Conservation (phyloP, 1,284 basidiomycete genomes). For the Bondarzewia mesenterica region DNA sequence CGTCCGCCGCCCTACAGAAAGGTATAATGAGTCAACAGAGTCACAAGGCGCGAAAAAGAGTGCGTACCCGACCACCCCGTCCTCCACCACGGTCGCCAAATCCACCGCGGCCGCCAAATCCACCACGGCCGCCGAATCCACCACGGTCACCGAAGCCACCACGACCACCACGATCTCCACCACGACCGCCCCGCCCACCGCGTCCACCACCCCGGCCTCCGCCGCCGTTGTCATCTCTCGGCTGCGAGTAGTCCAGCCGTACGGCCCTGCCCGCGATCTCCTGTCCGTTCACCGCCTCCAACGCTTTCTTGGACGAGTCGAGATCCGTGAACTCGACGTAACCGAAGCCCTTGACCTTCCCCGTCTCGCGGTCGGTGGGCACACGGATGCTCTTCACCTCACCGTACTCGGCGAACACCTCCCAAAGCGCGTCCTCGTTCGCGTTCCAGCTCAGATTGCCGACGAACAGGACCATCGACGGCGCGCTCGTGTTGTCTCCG, state of each 20-base stretch:
- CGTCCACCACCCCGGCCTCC: constrained; percentile 35
- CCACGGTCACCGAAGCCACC: constrained; percentile 33
- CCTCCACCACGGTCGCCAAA: not conserved
- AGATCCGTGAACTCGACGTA: constrained; percentile 92
- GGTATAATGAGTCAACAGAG: not conserved
- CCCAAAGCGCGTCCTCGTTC: constrained; percentile 86
- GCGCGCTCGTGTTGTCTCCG: constrained; percentile 63
- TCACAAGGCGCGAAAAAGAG: not conserved
- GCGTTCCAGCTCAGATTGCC: constrained; percentile 84
- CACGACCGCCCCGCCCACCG: constrained; percentile 29
- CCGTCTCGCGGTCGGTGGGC: constrained; percentile 90
- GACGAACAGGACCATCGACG: constrained; percentile 79
- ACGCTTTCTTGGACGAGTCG: constrained; percentile 78
- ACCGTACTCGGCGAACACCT: constrained; percentile 86
- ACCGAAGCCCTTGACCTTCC: constrained; percentile 91
- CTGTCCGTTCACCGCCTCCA: constrained; percentile 59
- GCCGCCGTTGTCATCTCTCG: constrained; percentile 60
- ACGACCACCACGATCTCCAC: constrained; percentile 29
- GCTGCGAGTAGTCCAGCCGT: constrained; percentile 87
- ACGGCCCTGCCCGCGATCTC: constrained; percentile 82
- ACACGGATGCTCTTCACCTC: constrained; percentile 85
- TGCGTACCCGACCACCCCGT: not conserved
- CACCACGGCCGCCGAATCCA: constrained; percentile 31
- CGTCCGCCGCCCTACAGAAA: constrained; percentile 25
- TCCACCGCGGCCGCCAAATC: constrained; percentile 20